These are phyloP conservation scores for Huntiella moniliformis DNA, from an alignment of 2,329 filamentous ascomycete genomes.

Conservation along the genomic window DNA sequence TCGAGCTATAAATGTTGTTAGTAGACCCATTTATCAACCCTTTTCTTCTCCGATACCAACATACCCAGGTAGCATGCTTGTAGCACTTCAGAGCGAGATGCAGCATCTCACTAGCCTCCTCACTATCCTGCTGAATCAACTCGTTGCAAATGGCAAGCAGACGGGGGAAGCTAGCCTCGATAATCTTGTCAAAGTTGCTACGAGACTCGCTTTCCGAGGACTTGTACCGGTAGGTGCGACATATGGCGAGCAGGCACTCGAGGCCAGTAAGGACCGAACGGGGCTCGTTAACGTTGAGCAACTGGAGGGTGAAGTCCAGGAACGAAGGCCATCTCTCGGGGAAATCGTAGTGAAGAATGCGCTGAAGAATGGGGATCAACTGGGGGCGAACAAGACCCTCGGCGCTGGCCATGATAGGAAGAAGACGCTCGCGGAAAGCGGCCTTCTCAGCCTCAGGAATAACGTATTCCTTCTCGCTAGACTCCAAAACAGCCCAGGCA, in stretches of 20 bases:
- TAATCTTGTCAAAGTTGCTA: conserved; percentile 82
- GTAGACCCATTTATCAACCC: background rate
- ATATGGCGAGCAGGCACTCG: conserved; percentile 86
- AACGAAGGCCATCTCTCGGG: conserved; percentile 87
- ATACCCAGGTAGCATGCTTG: conserved; percentile 91
- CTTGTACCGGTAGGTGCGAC: conserved; percentile 91
- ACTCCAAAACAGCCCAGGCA: conserved; percentile 67
- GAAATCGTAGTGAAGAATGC: conserved; percentile 91
- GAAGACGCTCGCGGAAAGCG: conserved; percentile 67
- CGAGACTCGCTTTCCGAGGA: conserved; percentile 54
- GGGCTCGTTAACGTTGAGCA: conserved; percentile 73
- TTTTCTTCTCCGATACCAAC: conserved; percentile 1
- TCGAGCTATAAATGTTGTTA: conserved; percentile 46
- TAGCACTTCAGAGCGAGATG: conserved; percentile 89
- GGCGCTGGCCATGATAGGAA: conserved; percentile 71
- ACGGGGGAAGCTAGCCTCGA: conserved; percentile 76
- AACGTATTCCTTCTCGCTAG: conserved; percentile 46
- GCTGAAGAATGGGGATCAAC: conserved; percentile 83
- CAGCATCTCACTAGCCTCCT: conserved; percentile 93
- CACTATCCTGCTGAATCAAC: conserved; percentile 73
- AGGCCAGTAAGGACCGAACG: conserved; percentile 79
- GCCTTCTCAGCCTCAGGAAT: conserved; percentile 82
- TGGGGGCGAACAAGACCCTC: conserved; percentile 72
- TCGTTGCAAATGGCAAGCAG: conserved; percentile 73
- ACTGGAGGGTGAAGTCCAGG: conserved; percentile 75